Evolutionary conservation across 805 yeast genomes (phyloP).

Genomic region (Lachancea dasiensis): DNA sequence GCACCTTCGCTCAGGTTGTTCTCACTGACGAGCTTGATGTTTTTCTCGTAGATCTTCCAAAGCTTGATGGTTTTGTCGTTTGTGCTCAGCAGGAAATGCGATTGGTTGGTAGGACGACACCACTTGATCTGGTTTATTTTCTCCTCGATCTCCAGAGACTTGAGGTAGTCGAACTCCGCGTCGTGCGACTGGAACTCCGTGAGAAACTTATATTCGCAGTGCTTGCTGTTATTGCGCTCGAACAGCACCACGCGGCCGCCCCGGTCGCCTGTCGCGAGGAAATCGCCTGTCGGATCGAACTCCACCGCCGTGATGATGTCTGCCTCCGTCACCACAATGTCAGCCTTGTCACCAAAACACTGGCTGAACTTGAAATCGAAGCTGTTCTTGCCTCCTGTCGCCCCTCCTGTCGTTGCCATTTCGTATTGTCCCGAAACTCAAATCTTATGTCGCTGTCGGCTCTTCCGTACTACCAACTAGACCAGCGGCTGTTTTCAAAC

Average conservation of each 20-base stretch:
- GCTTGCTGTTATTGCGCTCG: slow-evolving; percentile 74
- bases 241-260: slow-evolving; percentile 97
- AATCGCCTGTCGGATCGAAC: slow-evolving; percentile 91
- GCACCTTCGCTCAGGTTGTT: slow-evolving; percentile 62
- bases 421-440: background rate
- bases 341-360: slow-evolving; percentile 98
- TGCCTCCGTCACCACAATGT: slow-evolving; percentile 93
- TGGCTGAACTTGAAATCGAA: slow-evolving; percentile 71
- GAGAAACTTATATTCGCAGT: slow-evolving; percentile 89
- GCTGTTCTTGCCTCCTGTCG: slow-evolving; percentile 29
- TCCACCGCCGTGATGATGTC: slow-evolving; percentile 97
- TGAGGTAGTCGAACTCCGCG: slow-evolving; percentile 95
- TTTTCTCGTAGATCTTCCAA: slow-evolving; percentile 93
- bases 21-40: slow-evolving; percentile 85
- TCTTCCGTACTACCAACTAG: too few relatives aligned
- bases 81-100: slow-evolving; percentile 86
- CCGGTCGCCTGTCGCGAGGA: slow-evolving; percentile 94
- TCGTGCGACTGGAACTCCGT: slow-evolving; percentile 98
- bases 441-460: background rate
- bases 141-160: slow-evolving; percentile 94
- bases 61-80: slow-evolving; percentile 98
- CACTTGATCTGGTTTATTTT: slow-evolving; percentile 96
- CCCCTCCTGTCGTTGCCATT: background rate
- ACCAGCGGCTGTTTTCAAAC: too few relatives aligned
- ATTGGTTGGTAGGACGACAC: slow-evolving; percentile 81